Base-by-base conservation (phyloP, 1,139 yeast genomes). In the Blastobotrys apis region DNA sequence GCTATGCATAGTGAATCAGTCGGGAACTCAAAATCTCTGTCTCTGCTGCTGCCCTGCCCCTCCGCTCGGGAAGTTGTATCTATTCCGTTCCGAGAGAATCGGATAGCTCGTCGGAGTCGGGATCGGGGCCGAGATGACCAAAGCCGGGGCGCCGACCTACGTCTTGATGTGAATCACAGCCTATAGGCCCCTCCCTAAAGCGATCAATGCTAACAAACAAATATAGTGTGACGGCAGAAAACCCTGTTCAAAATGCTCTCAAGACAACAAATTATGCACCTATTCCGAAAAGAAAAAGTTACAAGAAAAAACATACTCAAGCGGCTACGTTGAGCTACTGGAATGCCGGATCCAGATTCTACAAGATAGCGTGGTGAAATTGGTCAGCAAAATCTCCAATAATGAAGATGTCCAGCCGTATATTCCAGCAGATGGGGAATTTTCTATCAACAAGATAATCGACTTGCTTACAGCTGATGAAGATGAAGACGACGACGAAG, bases 191-290 rank as follows among this genome's bases (percentile, higher is more conserved):
- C n/a, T n/a, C n/a, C n/a, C n/a, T n/a, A n/a, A n/a, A n/a, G n/a
- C n/a, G n/a, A n/a, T 12, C 27, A 29, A 29, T 29, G 32, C n/a
- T 5, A 5, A 12, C n/a, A 9, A 29, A 29, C 26, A 13, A 21
- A 30, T 32, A 20, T 39, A 81, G 56, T 84, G 90, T 63, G 87
- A 84, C 53, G 94, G 94, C 15, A 74, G 77, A 51, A 81, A 81
- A 57, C 92, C 94, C 1, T 84, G 94, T 57, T 73, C 78, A 34
- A 71, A 83, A 43, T 84, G 94, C 59, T 65, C 74, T 9, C 69
- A 74, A 39, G 90, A 83, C 57, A 83, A 84, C 62, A 83, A 81
- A 60, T 73, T 83, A 34, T 84, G 94, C 63, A 81, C 84, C 0
- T 84, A 81, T 58, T 78, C 85, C 22, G 86, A 82, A 52, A 75